These are phyloP conservation scores for Teratosphaeria destructans DNA, from an alignment of 2,329 filamentous ascomycete genomes.

Conservation along the genomic window DNA sequence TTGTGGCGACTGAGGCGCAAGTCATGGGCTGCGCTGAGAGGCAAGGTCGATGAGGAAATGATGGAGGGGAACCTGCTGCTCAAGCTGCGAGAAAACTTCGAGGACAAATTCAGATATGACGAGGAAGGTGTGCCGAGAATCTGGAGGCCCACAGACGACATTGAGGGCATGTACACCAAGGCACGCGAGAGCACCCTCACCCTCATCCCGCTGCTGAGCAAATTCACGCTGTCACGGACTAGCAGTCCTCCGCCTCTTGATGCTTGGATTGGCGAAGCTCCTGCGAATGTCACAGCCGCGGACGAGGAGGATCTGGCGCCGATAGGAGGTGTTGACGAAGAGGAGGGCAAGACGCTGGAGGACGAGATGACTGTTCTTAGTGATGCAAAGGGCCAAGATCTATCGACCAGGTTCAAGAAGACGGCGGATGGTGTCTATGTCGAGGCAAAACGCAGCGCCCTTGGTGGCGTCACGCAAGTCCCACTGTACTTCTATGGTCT, in stretches of 20 bases:
- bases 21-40: constrained; percentile 81
- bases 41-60: constrained; percentile 92
- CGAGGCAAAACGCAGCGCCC: constrained; percentile 91
- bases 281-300: constrained; percentile 60
- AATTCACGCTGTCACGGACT: constrained; percentile 68
- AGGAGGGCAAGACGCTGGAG: constrained; percentile 76
- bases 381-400: constrained; percentile 80
- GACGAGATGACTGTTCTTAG: constrained; percentile 94
- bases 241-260: constrained; percentile 71
- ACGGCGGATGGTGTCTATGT: constrained; percentile 96
- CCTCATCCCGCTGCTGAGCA: constrained; percentile 78
- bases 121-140: constrained; percentile 89
- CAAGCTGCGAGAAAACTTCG: constrained; percentile 95
- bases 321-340: constrained; percentile 89
- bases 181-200: constrained; percentile 86
- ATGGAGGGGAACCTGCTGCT: constrained; percentile 94
- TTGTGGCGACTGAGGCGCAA: constrained; percentile 88
- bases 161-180: constrained; percentile 87
- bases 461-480: constrained; percentile 88
- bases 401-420: constrained; percentile 95
- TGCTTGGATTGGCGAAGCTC: constrained; percentile 70
- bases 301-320: constrained; percentile 84
- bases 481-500: constrained; percentile 91
- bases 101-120: constrained; percentile 98
- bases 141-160: constrained; percentile 94